Percentiles rank a stretch among this genome's conserved stretches.
Conservation (phyloP, 495 filamentous ascomycete species). For the Jackrogersella multiformis region DNA sequence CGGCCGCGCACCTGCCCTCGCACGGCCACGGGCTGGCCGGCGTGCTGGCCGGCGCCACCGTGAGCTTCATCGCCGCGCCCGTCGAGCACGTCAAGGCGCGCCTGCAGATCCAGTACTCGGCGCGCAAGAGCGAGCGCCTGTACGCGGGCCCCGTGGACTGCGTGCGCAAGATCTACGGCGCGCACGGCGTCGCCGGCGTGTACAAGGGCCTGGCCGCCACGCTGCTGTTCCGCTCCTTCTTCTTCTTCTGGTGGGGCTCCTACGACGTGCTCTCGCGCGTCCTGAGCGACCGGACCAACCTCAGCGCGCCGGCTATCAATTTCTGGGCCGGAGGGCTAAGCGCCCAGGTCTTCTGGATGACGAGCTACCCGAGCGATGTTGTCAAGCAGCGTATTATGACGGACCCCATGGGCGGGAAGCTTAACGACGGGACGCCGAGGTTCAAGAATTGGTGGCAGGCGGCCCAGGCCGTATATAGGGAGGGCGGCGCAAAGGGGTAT, state of each 20-base stretch:
- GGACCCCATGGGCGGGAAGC: constrained; percentile 77
- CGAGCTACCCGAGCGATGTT: constrained; percentile 90
- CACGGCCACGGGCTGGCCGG: constrained; percentile 88
- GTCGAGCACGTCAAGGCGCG: constrained; percentile 96
- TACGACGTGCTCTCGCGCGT: constrained; percentile 83
- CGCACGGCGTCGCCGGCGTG: constrained; percentile 78
- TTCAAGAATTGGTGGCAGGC: constrained; percentile 85
- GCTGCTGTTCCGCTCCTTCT: constrained; percentile 87
- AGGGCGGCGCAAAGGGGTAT: constrained; percentile 79
- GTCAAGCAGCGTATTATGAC: constrained; percentile 99
- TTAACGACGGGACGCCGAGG: constrained; percentile 72
- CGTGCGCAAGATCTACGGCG: constrained; percentile 67
- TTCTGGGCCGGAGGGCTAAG: constrained; percentile 97
- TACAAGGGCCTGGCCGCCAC: constrained; percentile 89
- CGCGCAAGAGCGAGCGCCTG: constrained; percentile 73
- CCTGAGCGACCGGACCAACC: constrained; percentile 70
- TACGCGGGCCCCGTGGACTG: constrained; percentile 92
- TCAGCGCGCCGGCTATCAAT: constrained; percentile 83
- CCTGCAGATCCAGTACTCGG: constrained; percentile 89
- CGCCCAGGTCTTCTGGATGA: constrained; percentile 93
- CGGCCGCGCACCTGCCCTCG: constrained; percentile 67
- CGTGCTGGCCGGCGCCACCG: constrained; percentile 85
- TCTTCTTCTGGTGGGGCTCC: constrained; percentile 97
- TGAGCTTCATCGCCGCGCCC: constrained; percentile 90
- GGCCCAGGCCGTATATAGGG: constrained; percentile 75